Evolutionary conservation across 2,329 filamentous ascomycete species (phyloP).

Genomic region (Volutella citrinella): DNA sequence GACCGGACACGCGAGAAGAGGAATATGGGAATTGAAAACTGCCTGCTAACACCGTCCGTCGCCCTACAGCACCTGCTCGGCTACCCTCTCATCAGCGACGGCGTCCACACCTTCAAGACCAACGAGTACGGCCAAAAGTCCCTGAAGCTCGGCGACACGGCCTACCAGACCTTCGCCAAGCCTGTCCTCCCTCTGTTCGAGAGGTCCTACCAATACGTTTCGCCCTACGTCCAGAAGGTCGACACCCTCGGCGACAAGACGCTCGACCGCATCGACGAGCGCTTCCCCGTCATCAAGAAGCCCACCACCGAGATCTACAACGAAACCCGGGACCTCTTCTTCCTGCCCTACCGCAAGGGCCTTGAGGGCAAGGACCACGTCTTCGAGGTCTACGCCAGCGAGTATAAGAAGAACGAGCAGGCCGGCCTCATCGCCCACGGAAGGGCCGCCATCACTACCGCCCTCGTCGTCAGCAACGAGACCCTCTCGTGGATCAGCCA

Average conservation of each 20-base stretch:
- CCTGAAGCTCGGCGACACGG: conserved; percentile 69
- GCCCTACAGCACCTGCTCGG: conserved; percentile 69
- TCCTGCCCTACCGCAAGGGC: conserved; percentile 61
- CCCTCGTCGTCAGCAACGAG: conserved; percentile 64
- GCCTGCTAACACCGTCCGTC: conserved; percentile 6
- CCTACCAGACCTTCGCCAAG: conserved; percentile 73
- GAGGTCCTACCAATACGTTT: conserved; percentile 77
- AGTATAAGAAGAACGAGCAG: conserved; percentile 62
- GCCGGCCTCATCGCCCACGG: conserved; percentile 63
- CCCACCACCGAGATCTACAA: conserved; percentile 68
- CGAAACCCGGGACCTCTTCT: conserved; percentile 59
- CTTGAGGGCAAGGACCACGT: conserved; percentile 61
- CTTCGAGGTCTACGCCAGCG: conserved; percentile 51
- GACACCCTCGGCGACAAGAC: conserved; percentile 73
- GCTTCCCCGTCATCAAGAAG: conserved; percentile 72
- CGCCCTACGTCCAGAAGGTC: conserved; percentile 79
- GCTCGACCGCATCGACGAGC: conserved; percentile 66
- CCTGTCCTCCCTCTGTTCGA: conserved; percentile 70
- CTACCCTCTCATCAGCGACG: conserved; percentile 80
- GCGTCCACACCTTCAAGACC: conserved; percentile 73
- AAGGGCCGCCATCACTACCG: conserved; percentile 68
- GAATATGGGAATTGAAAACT: too few relatives aligned
- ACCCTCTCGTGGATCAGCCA: conserved; percentile 58
- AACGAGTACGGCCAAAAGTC: conserved; percentile 84
- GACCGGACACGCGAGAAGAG: too few relatives aligned